Evolutionary conservation across 768 basidiomycete genomes (phyloP), one percentile per base, ranked within the genome.

Genomic region (Rhodotorula kratochvilovae): DNA sequence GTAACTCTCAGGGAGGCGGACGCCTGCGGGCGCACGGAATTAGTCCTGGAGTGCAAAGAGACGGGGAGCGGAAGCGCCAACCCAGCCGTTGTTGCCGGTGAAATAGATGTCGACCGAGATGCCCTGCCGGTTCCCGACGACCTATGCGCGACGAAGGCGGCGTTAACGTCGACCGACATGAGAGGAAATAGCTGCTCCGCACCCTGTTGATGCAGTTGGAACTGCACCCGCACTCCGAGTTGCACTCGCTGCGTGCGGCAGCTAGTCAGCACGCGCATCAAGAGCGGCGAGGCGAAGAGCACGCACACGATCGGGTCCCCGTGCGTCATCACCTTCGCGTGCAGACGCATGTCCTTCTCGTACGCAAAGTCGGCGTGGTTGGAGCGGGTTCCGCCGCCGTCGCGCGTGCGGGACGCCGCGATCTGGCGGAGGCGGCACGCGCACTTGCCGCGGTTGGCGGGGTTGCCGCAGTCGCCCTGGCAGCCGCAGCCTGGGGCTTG

Each of bases 141-240:
- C 29, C 58, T 59, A 42, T 7, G 19, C 23, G 25, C 27, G n/a
- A 21, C 25, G 25, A 27, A 2, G 48, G 12, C 12, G 11, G 39
- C 2, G 13, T 16, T 13, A 27, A 16, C 16, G n/a, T n/a, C n/a
- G n/a, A n/a, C n/a, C n/a, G n/a, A n/a, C n/a, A 29, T 35, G 8
- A 3, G 31, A 13, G n/a, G 50, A n/a, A 27, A n/a, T n/a, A n/a
- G n/a, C 2, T 17, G 13, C 12, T 7, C 8, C 58, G 25, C 17
- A 59, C 73, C 8, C 69, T 62, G 31, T 74, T 74, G 46, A 43
- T 31, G 63, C 73, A 74, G 6, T 21, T 33, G 0, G 53, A 45
- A 5, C 63, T 69, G 55, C 73, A 74, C 8, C 66, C 73, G 50
- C 73, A 74, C 12, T 70, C 27, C 6, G 66, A 66, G 58, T 74